Base-by-base conservation (phyloP, 139 green algal genomes). In the Coccomyxa sp. region DNA sequence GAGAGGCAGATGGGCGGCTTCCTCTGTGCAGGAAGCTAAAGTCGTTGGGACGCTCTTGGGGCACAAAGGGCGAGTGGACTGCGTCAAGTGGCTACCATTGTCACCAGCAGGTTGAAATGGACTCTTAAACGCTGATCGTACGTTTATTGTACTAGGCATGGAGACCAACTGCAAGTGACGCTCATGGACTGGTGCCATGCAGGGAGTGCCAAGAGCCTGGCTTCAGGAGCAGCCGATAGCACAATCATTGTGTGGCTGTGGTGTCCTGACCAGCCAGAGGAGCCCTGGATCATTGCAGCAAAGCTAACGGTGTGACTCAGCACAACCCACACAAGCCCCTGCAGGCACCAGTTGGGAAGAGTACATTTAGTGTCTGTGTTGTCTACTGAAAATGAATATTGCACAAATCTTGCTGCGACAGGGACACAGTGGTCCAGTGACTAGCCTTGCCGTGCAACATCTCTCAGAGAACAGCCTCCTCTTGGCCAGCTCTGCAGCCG, bases 11-110 rank as follows among this genome's bases (percentile, higher is more conserved):
- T 51, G 38, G 38, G 38, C 38, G 38, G 38, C 30, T 57, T 27
- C 67, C 76, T 16, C 28, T 77, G 0, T 85, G 84, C 86, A 96
- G 90, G 84, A 81, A 38, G 87, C 88, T 0, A 75, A 85, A 17
- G 81, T 96, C 0, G 59, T 92, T 13, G 83, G 81, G 7, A 92
- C 90, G 0, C 79, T 98, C 38, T 82, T 88, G n/a, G 95, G 95
- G 0, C 94, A 97, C 83, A 91, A 85, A 3, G 89, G 84, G 16
- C 79, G 86, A 16, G 93, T 98, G 13, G 95, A 93, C 85, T 97
- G 94, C 77, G 85, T 96, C 68, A 80, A 80, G 28, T 98, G 94
- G 93, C 66, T 96, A 31, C 86, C 86, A 9, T 17, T 27, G 11
- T 23, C 81, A 85, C 89, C 88, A 25, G 18, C 90, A 79, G 59